Evolutionary conservation across 441 rosid genomes (phyloP).

Genomic region (Jatropha multifida): DNA sequence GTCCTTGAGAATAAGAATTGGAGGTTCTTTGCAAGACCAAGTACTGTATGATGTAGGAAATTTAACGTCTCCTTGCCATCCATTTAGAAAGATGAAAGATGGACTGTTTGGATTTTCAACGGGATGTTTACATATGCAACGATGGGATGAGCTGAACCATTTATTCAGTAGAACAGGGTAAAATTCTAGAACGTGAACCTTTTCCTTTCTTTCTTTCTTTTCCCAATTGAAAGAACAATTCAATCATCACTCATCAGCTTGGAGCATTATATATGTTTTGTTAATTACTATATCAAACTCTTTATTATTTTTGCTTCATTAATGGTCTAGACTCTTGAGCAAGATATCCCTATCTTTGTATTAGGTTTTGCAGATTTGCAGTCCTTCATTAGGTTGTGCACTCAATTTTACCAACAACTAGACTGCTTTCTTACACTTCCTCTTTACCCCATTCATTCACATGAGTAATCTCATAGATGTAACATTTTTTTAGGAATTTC

Average conservation of each 20-base stretch:
- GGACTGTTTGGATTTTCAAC: constrained; percentile 88
- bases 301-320: neutral
- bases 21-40: constrained; percentile 97
- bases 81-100: constrained; percentile 55
- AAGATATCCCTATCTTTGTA: neutral
- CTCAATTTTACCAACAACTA: neutral
- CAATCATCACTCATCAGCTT: constrained; percentile 7
- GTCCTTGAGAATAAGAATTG: constrained; percentile 81
- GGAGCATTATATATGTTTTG: neutral
- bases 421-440: neutral
- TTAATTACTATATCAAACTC: neutral
- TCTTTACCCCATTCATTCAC: neutral
- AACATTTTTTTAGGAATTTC: neutral
- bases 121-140: constrained; percentile 86
- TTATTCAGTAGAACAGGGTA: constrained; percentile 67
- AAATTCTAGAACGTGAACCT: constrained; percentile 23
- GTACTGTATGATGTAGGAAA: constrained; percentile 71
- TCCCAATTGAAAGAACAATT: neutral
- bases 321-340: neutral
- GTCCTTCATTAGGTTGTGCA: neutral
- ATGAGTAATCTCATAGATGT: neutral
- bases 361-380: neutral
- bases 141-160: constrained; percentile 86
- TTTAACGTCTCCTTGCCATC: constrained; percentile 67
- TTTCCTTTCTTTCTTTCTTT: neutral